Evolutionary conservation across 2,329 filamentous ascomycete species (phyloP), one percentile per base, ranked within the genome.

Genomic region (Botryotinia globosa): DNA sequence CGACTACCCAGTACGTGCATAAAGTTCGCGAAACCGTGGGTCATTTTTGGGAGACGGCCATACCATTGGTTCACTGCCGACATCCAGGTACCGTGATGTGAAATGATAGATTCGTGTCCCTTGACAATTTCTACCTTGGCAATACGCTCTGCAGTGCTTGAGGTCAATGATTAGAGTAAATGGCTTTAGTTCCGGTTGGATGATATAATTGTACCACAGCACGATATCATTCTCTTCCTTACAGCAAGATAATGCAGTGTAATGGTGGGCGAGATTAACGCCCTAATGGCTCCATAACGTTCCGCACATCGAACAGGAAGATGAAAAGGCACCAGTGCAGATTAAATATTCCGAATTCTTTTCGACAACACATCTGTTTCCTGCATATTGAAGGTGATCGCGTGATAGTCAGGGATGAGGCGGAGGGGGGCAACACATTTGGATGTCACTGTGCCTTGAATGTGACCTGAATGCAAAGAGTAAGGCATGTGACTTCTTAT

Each of bases 221-320:
- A 44, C 44, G 45, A 54, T 39, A 63, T 39, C 25, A 25, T 29
- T 48, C 39, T 45, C 51, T 66, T 44, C 29, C 45, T 45, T 48
- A 67, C 70, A 59, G 48, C 10, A 48, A 51, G 25, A 62, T 59
- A 72, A 72, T 72, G 70, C 51, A 39, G 62, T 72, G 70, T 68
- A 67, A 39, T 68, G 51, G 39, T 61, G 62, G 70, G 51, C 25
- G 62, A 58, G 29, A 32, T 66, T 68, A 39, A n/a, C 29, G 62
- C 48, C 29, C 32, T 45, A 68, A 42, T 68, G 48, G 48, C 39
- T 45, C 58, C 51, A 72, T 16, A 66, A 39, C n/a, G 65, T 67
- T 42, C 39, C n/a, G 65, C 32, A 25, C 62, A 34, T 48, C 22
- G 42, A 65, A 29, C 25, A 42, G 18, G 39, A 64, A 64, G 61